phyloP scores from a whole-genome alignment of 2,329 filamentous ascomycete species.

The Exophiala calicioides region DNA sequence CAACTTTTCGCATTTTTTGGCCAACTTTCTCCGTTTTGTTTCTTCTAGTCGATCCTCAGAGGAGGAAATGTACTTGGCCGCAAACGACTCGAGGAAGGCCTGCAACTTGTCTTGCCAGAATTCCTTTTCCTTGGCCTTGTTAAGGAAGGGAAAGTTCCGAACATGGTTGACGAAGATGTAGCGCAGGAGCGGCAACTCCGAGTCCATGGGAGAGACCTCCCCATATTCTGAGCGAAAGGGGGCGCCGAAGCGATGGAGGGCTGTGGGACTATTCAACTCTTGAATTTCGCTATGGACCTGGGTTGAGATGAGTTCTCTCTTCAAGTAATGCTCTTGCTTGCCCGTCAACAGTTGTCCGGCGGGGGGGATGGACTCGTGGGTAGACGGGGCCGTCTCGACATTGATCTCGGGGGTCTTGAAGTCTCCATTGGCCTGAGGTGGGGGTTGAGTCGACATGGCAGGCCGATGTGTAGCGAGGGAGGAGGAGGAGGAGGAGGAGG shows the following conservation, averaged over 20 bases:
- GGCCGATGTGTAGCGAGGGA: too few relatives aligned
- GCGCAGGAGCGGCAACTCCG: conserved; percentile 86
- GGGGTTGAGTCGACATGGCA: conserved; percentile 5
- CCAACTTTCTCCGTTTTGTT: conserved; percentile 90
- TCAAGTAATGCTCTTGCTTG: conserved; percentile 98
- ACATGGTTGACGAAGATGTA: conserved; percentile 99
- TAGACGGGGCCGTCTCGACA: conserved; percentile 9
- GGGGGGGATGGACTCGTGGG: conserved; percentile 40
- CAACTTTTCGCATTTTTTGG: conserved; percentile 88
- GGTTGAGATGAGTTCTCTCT: conserved; percentile 87
- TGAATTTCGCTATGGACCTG: conserved; percentile 89
- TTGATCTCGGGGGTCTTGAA: conserved; percentile 14
- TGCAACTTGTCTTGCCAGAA: conserved; percentile 99
- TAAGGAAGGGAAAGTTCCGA: conserved; percentile 94
- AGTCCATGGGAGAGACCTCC: conserved; percentile 89
- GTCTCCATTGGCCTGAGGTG: conserved; percentile 13
- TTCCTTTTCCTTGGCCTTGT: conserved; percentile 96
- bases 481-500: background rate
- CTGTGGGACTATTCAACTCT: conserved; percentile 92
- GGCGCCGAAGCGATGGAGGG: conserved; percentile 89
- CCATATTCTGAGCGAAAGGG: conserved; percentile 91
- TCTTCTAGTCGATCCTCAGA: conserved; percentile 95
- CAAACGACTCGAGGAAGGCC: conserved; percentile 94
- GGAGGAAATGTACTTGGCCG: conserved; percentile 93
- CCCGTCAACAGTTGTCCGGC: conserved; percentile 72